These are phyloP conservation scores for Mycena sp. DNA, from an alignment of 1,284 basidiomycete genomes.

Conservation along the genomic window DNA sequence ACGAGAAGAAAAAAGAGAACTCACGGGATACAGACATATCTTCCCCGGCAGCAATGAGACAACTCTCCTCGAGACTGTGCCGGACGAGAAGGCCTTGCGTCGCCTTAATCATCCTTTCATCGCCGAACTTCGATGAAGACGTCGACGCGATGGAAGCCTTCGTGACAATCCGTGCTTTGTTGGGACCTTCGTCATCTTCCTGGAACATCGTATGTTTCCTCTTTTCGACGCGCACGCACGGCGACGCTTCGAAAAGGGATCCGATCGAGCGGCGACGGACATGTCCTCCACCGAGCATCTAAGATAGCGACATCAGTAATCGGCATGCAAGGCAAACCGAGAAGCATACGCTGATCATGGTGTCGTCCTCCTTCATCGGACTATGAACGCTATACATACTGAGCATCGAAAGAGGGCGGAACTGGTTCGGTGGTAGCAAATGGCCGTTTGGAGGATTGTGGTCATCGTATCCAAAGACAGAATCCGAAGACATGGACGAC, in stretches of 20 bases:
- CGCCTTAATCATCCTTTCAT: slow-evolving; percentile 72
- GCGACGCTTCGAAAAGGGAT: slow-evolving; percentile 75
- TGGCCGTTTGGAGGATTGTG: slow-evolving; percentile 43
- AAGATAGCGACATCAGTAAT: slow-evolving; percentile 9
- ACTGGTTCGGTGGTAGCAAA: slow-evolving; percentile 54
- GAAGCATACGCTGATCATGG: slow-evolving; percentile 77
- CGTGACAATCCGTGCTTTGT: slow-evolving; percentile 58
- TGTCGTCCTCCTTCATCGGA: slow-evolving; percentile 74
- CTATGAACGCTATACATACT: slow-evolving; percentile 62
- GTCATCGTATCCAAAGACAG: slow-evolving; percentile 69
- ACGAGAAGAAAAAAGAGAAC: slow-evolving; percentile 36
- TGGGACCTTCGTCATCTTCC: slow-evolving; percentile 46
- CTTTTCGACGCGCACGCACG: slow-evolving; percentile 72
- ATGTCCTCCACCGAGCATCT: slow-evolving; percentile 83
- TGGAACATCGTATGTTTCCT: slow-evolving; percentile 58
- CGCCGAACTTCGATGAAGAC: slow-evolving; percentile 68
- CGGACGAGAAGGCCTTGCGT: slow-evolving; percentile 67
- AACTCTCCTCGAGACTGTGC: slow-evolving; percentile 72
- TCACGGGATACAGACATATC: slow-evolving; percentile 61
- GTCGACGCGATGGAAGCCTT: slow-evolving; percentile 72
- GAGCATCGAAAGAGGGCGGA: slow-evolving; percentile 70
- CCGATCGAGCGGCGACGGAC: slow-evolving; percentile 73
- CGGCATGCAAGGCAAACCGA: neutral
- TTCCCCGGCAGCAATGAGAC: slow-evolving; percentile 69
- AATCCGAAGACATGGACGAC: slow-evolving; percentile 64